These are phyloP conservation scores for Gnetum montanum DNA, from an alignment of 75 land plant genomes.

Conservation along the genomic window DNA sequence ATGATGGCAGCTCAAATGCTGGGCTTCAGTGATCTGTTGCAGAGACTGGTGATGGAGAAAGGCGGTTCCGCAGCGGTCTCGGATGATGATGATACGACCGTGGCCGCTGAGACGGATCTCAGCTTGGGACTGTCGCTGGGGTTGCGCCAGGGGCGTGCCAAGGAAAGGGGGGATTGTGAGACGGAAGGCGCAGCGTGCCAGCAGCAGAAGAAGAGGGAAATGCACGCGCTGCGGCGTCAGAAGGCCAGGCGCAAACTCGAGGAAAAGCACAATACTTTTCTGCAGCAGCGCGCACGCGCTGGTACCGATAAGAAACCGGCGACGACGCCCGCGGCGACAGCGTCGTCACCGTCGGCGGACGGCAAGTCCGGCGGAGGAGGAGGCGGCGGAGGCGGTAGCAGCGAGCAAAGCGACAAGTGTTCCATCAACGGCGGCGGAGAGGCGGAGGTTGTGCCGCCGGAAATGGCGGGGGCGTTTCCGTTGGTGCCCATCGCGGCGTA, in stretches of 20 bases:
- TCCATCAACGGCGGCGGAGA: background rate
- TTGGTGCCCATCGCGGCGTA: background rate
- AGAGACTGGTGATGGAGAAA: slow-evolving; percentile 2
- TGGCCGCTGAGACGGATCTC: slow-evolving; percentile 5
- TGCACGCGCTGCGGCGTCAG: slow-evolving; percentile 19
- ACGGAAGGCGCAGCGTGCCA: background rate
- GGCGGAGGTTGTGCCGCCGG: background rate
- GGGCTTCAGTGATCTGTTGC: slow-evolving; percentile 2
- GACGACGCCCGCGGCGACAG: background rate
- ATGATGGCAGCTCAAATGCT: no score
- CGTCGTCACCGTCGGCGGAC: background rate
- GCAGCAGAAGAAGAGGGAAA: slow-evolving; percentile 10
- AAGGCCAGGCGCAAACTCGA: slow-evolving; percentile 10
- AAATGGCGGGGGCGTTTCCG: slow-evolving; percentile 1
- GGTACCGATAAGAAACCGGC: background rate
- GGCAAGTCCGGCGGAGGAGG: background rate
- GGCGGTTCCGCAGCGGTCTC: no score
- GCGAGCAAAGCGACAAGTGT: slow-evolving; percentile 1
- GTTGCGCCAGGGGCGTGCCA: background rate
- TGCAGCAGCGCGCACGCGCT: slow-evolving; percentile 2
- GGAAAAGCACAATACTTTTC: slow-evolving; percentile 8
- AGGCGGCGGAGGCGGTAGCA: background rate
- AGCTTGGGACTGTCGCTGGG: slow-evolving; percentile 8
- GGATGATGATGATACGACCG: background rate
- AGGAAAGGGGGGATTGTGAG: background rate